These are phyloP conservation scores for Wickerhamomyces hampshirensis DNA, from an alignment of 805 yeast genomes.

Conservation along the genomic window DNA sequence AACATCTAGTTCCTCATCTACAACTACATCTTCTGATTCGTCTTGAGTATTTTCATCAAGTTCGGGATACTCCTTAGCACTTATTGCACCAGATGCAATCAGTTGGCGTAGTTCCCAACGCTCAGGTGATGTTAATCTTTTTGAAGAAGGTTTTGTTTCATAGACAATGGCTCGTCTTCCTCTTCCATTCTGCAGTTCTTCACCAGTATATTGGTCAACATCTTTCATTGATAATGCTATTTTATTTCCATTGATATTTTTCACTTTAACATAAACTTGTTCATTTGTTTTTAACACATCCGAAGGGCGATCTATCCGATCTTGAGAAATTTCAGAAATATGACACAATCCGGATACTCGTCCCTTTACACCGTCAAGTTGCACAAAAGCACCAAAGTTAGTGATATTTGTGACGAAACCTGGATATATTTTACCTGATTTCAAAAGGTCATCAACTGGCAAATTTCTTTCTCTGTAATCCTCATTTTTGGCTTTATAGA, in stretches of 20 bases:
- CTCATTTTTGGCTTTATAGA: background rate
- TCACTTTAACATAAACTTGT: slow-evolving; percentile 59
- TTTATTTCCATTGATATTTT: slow-evolving; percentile 39
- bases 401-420: slow-evolving; percentile 61
- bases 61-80: slow-evolving; percentile 67
- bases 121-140: slow-evolving; percentile 76
- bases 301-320: slow-evolving; percentile 49
- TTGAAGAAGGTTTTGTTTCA: slow-evolving; percentile 21
- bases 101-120: slow-evolving; percentile 86
- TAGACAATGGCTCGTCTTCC: slow-evolving; percentile 16
- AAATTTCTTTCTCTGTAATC: slow-evolving; percentile 17
- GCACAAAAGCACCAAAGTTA: slow-evolving; percentile 75
- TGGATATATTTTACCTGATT: slow-evolving; percentile 43
- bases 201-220: slow-evolving; percentile 69
- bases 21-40: slow-evolving; percentile 18
- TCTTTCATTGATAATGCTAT: slow-evolving; percentile 65
- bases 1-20: slow-evolving; percentile 55
- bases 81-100: slow-evolving; percentile 71
- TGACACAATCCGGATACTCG: slow-evolving; percentile 66
- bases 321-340: slow-evolving; percentile 57
- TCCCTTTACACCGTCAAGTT: slow-evolving; percentile 36
- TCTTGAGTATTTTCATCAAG: slow-evolving; percentile 34
- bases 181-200: slow-evolving; percentile 20
- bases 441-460: slow-evolving; percentile 25
- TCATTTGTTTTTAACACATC: slow-evolving; percentile 57